Conservation (phyloP, 73 alveolate species). For the Urostyla sp. region DNA sequence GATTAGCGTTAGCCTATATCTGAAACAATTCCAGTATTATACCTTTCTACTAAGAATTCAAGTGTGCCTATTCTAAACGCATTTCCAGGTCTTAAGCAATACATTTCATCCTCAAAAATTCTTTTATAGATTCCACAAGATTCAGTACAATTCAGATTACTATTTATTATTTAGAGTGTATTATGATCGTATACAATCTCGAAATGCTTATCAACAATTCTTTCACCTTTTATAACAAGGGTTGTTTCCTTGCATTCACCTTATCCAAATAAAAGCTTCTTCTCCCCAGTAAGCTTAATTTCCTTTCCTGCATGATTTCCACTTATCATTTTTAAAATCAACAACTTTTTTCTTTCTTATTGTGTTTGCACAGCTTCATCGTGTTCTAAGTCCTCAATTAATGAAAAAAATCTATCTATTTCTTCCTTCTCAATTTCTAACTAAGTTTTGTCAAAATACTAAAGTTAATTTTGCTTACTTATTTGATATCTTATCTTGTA, state of each 20-base stretch:
- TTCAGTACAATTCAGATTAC: constrained; percentile 52
- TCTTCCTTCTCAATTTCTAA: constrained; percentile 53
- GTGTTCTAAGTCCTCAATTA: constrained; percentile 31
- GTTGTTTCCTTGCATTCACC: constrained; percentile 52
- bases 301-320: constrained; percentile 27
- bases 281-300: constrained; percentile 55
- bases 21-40: constrained; percentile 62
- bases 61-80: constrained; percentile 73
- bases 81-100: constrained; percentile 69
- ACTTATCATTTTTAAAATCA: constrained; percentile 12
- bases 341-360: constrained; percentile 23
- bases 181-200: constrained; percentile 57
- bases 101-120: constrained; percentile 43
- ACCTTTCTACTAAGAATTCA: constrained; percentile 68
- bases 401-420: constrained; percentile 27
- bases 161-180: constrained; percentile 18
- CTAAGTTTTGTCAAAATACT: background rate
- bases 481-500: constrained; percentile 32
- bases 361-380: constrained; percentile 29
- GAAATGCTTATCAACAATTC: constrained; percentile 63
- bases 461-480: background rate
- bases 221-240: constrained; percentile 39
- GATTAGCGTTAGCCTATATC: constrained; percentile 68
- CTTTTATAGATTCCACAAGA: constrained; percentile 63
- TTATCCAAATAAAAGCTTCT: constrained; percentile 52